These are phyloP conservation scores for Recurvomyces mirabilis DNA, from an alignment of 495 filamentous ascomycete species.

Conservation along the genomic window DNA sequence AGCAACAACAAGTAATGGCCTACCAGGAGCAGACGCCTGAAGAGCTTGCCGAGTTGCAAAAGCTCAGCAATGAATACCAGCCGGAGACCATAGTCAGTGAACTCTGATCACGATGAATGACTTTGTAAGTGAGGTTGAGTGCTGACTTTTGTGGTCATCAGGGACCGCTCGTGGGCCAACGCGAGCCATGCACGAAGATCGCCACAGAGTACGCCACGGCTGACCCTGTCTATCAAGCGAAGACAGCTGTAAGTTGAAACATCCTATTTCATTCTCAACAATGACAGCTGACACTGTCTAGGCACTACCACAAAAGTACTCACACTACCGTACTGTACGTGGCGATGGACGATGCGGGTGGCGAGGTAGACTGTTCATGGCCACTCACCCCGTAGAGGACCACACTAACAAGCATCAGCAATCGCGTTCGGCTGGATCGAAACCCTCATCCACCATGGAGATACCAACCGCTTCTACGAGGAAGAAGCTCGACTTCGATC, in stretches of 20 bases:
- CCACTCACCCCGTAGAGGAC: background rate
- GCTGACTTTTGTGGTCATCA: constrained; percentile 29
- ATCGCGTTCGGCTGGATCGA: constrained; percentile 92
- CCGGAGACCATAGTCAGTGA: constrained; percentile 31
- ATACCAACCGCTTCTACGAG: constrained; percentile 49
- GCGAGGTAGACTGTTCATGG: constrained; percentile 56
- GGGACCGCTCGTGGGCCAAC: constrained; percentile 74
- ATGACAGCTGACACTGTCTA: constrained; percentile 30
- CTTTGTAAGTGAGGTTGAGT: too few relatives aligned
- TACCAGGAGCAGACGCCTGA: constrained; percentile 23
- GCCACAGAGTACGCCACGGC: constrained; percentile 83
- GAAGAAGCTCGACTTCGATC: constrained; percentile 62
- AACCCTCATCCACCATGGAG: constrained; percentile 55
- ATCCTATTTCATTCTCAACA: background rate
- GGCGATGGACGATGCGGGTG: constrained; percentile 97
- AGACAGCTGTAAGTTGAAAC: constrained; percentile 64
- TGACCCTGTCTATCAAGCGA: constrained; percentile 70
- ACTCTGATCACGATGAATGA: too few relatives aligned
- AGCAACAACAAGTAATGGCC: constrained; percentile 4
- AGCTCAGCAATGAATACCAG: constrained; percentile 34
- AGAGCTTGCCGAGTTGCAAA: constrained; percentile 35
- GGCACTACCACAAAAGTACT: constrained; percentile 74
- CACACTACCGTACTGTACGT: constrained; percentile 73
- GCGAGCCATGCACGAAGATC: constrained; percentile 64
- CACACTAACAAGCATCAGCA: constrained; percentile 41